Evolutionary conservation across 805 yeast genomes (phyloP).

Genomic region (Teunomyces cretensis): DNA sequence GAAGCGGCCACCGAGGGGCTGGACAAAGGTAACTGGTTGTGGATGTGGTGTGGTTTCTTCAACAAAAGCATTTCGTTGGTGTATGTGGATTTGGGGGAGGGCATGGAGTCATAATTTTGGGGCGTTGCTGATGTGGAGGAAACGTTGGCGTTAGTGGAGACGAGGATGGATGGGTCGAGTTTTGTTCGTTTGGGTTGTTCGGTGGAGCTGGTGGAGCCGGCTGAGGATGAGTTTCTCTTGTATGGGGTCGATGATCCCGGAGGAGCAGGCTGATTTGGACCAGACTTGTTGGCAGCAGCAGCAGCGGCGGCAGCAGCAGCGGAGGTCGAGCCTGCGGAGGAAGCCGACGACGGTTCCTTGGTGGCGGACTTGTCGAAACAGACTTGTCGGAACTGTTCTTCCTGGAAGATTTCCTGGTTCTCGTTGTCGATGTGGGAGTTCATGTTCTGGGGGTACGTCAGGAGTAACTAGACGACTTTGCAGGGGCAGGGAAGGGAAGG

Average conservation of each 20-base stretch:
- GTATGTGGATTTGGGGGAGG: slow-evolving; percentile 10
- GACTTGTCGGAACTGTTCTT: slow-evolving; percentile 29
- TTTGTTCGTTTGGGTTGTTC: slow-evolving; percentile 22
- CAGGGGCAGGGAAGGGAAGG: neutral
- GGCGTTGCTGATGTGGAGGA: slow-evolving; percentile 13
- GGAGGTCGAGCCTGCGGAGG: slow-evolving; percentile 12
- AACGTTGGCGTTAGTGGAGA: slow-evolving; percentile 16
- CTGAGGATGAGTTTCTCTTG: slow-evolving; percentile 18
- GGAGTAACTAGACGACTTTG: neutral
- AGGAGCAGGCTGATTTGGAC: slow-evolving; percentile 6
- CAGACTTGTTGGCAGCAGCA: slow-evolving; percentile 7
- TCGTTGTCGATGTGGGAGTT: slow-evolving; percentile 34
- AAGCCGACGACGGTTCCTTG: slow-evolving; percentile 14
- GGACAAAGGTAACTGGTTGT: neutral
- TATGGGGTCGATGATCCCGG: slow-evolving; percentile 8
- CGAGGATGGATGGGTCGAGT: slow-evolving; percentile 14
- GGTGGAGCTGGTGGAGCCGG: slow-evolving; percentile 8
- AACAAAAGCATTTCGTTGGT: slow-evolving; percentile 7
- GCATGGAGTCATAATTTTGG: slow-evolving; percentile 10
- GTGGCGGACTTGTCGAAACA: slow-evolving; percentile 27
- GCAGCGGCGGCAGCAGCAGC: slow-evolving; percentile 7
- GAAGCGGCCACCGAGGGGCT: neutral
- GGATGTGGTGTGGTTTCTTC: slow-evolving; percentile 7
- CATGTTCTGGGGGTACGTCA: slow-evolving; percentile 13
- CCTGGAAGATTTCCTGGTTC: slow-evolving; percentile 29